Conservation (phyloP, 1,284 basidiomycete species). For the Singerocomus inundabilis region DNA sequence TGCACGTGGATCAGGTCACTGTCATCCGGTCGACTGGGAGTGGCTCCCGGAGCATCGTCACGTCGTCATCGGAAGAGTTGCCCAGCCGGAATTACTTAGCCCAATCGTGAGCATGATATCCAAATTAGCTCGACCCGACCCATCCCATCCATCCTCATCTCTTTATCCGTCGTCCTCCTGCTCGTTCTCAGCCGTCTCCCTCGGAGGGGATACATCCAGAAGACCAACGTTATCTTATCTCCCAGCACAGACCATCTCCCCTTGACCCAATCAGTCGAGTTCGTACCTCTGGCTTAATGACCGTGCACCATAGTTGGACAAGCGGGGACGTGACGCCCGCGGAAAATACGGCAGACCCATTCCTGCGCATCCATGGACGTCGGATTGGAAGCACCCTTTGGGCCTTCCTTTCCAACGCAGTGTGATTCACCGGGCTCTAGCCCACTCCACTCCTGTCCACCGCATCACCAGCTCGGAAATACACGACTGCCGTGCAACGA, state of each 20-base stretch:
- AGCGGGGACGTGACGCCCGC: neutral
- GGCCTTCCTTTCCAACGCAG: too few relatives aligned
- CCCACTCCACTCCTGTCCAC: too few relatives aligned
- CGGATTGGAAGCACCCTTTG: conserved; percentile 4
- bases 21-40: neutral
- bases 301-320: conserved; percentile 13
- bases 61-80: neutral
- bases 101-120: conserved; percentile 1
- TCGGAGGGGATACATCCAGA: conserved; percentile 10
- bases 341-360: conserved; percentile 6
- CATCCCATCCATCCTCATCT: neutral
- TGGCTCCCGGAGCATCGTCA: conserved; percentile 4
- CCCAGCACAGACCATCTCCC: neutral
- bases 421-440: neutral
- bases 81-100: neutral
- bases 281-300: conserved; percentile 15
- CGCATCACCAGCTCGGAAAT: conserved; percentile 6
- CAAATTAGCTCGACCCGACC: neutral
- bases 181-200: conserved; percentile 11
- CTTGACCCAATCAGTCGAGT: conserved; percentile 3
- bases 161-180: conserved; percentile 2
- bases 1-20: conserved; percentile 1
- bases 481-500: neutral
- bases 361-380: neutral
- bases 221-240: conserved; percentile 25